phyloP scores from a whole-genome alignment of 2,329 filamentous ascomycete genomes.

The Pseudogymnoascus sp. region DNA sequence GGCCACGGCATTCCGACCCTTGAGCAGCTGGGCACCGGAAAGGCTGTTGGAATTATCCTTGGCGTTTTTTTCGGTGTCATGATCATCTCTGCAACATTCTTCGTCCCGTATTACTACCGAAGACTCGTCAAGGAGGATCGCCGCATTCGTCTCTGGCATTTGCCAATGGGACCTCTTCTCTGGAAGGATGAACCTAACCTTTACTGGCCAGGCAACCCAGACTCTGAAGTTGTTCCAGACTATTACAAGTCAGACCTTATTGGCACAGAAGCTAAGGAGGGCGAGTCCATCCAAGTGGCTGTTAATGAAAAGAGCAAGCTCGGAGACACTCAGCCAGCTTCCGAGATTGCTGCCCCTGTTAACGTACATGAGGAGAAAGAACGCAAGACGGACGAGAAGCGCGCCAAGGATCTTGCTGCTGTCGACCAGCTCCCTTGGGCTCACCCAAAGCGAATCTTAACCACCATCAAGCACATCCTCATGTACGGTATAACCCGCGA shows the following conservation, averaged over 20 bases:
- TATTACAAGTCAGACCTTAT: conserved; percentile 18
- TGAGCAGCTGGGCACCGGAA: conserved; percentile 28
- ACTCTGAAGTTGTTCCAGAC: conserved; percentile 21
- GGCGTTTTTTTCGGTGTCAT: conserved; percentile 18
- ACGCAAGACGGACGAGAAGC: conserved; percentile 12
- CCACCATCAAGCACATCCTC: conserved; percentile 18
- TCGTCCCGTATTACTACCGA: conserved; percentile 28
- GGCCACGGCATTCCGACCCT: conserved; percentile 19
- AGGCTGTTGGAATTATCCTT: conserved; percentile 25
- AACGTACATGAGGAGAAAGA: not conserved
- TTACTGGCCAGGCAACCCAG: conserved; percentile 21
- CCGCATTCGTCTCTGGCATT: conserved; percentile 26
- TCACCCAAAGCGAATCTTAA: conserved; percentile 17
- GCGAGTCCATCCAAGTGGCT: not conserved
- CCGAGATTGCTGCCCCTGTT: not conserved
- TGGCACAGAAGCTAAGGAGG: not conserved
- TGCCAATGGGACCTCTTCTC: conserved; percentile 29
- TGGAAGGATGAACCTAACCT: conserved; percentile 21
- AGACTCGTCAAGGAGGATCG: conserved; percentile 26
- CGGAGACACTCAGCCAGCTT: not conserved
- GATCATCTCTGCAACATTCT: conserved; percentile 26
- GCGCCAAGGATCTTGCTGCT: conserved; percentile 11
- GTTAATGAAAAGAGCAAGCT: not conserved
- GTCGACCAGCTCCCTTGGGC: conserved; percentile 15
- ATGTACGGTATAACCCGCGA: conserved; percentile 19